Evolutionary conservation across 805 yeast genomes (phyloP).

Genomic region (Myxozyma neotropica): DNA sequence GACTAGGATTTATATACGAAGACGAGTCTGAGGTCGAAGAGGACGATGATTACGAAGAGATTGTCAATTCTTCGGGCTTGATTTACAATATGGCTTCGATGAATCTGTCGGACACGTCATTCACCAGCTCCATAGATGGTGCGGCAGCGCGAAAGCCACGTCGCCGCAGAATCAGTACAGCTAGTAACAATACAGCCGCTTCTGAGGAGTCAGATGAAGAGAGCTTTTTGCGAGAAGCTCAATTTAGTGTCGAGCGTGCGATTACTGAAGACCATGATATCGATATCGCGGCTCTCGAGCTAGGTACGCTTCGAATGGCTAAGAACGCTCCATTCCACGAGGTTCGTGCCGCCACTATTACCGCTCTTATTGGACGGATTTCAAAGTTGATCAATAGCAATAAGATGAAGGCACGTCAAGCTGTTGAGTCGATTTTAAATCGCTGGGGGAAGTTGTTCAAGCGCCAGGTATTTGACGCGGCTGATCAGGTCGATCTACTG

Average conservation of each 20-base stretch:
- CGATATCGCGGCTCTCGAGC: conserved; percentile 88
- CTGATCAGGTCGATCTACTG: conserved; percentile 76
- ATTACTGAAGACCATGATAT: conserved; percentile 88
- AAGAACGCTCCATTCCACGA: conserved; percentile 95
- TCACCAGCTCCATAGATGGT: conserved; percentile 10
- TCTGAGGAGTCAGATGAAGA: conserved; percentile 34
- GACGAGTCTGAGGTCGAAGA: conserved; percentile 54
- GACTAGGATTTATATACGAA: conserved; percentile 38
- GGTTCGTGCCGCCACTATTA: conserved; percentile 78
- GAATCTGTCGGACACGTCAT: conserved; percentile 30
- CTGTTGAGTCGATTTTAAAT: conserved; percentile 70
- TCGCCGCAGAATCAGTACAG: conserved; percentile 30
- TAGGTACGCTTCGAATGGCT: conserved; percentile 95
- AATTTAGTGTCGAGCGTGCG: conserved; percentile 90
- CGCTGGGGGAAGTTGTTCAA: conserved; percentile 82
- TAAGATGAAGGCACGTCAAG: conserved; percentile 74
- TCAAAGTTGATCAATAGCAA: conserved; percentile 75
- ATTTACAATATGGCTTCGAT: conserved; percentile 31
- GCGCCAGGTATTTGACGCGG: conserved; percentile 81
- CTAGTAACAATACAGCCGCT: conserved; percentile 28
- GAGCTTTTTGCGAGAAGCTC: conserved; percentile 61
- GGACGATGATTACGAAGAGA: conserved; percentile 45
- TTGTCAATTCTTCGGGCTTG: conserved; percentile 34
- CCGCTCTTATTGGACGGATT: conserved; percentile 70
- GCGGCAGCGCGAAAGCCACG: conserved; percentile 3